These are phyloP conservation scores for Fusarium abutilonis DNA, from an alignment of 2,329 filamentous ascomycete genomes.

Conservation along the genomic window DNA sequence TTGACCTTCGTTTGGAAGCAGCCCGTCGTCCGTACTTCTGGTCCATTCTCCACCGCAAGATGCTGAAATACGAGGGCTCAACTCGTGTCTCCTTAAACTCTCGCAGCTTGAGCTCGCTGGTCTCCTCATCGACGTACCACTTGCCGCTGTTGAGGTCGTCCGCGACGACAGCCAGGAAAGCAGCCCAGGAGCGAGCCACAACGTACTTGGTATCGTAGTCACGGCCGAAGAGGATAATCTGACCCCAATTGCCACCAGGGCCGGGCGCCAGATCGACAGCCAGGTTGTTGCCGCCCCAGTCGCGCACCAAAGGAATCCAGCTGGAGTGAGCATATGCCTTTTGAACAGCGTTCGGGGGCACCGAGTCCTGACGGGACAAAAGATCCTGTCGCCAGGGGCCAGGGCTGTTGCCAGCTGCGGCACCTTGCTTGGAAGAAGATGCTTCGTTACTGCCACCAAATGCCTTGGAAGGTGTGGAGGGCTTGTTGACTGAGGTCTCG, in stretches of 20 bases:
- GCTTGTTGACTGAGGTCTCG: slow-evolving; percentile 65
- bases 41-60: slow-evolving; percentile 93
- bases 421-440: slow-evolving; percentile 72
- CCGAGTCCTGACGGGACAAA: slow-evolving; percentile 83
- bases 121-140: slow-evolving; percentile 92
- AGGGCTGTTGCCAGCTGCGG: slow-evolving; percentile 64
- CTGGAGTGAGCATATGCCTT: slow-evolving; percentile 92
- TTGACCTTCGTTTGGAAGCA: slow-evolving; percentile 63
- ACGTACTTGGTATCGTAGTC: slow-evolving; percentile 99
- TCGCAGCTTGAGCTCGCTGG: slow-evolving; percentile 86
- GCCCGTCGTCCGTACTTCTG: slow-evolving; percentile 85
- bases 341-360: slow-evolving; percentile 86
- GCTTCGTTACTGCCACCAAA: slow-evolving; percentile 73
- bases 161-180: slow-evolving; percentile 85
- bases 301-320: slow-evolving; percentile 95
- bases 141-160: slow-evolving; percentile 92
- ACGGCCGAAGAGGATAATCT: slow-evolving; percentile 94
- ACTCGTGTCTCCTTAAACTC: slow-evolving; percentile 91
- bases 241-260: slow-evolving; percentile 90
- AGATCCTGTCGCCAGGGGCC: slow-evolving; percentile 85
- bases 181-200: slow-evolving; percentile 88
- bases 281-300: slow-evolving; percentile 99
- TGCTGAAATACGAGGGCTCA: slow-evolving; percentile 93
- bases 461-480: slow-evolving; percentile 75
- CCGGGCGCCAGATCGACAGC: slow-evolving; percentile 93